A percentile compares a stretch with the other conserved stretches of the same genome.
phyloP scores from a whole-genome alignment of 495 filamentous ascomycete species.

The Penicillium chermesinum region DNA sequence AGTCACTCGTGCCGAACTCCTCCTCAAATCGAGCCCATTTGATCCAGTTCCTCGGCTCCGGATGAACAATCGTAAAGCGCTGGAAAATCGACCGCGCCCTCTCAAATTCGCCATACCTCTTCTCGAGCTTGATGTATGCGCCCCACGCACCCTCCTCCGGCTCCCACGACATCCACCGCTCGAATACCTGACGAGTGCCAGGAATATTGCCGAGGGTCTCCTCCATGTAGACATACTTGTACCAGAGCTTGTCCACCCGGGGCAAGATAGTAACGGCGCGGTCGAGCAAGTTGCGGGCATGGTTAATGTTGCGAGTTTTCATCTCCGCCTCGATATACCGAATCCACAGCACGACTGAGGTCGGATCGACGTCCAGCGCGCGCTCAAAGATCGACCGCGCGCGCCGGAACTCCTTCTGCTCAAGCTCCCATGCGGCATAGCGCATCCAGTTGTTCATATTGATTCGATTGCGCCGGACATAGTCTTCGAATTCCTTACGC shows the following conservation, averaged over 20 bases:
- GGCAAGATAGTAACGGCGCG: slow-evolving; percentile 94
- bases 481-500: slow-evolving; percentile 95
- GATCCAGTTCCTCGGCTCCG: slow-evolving; percentile 95
- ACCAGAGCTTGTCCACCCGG: slow-evolving; percentile 92
- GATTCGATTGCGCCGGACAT: slow-evolving; percentile 89
- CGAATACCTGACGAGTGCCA: slow-evolving; percentile 90
- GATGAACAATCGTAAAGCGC: slow-evolving; percentile 87
- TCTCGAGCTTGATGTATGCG: slow-evolving; percentile 95
- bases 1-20: slow-evolving; percentile 82
- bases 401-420: slow-evolving; percentile 96
- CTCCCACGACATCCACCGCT: slow-evolving; percentile 98
- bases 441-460: slow-evolving; percentile 99
- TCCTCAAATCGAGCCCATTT: slow-evolving; percentile 98
- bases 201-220: slow-evolving; percentile 92
- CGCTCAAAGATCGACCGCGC: slow-evolving; percentile 96
- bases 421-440: slow-evolving; percentile 95
- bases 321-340: slow-evolving; percentile 96
- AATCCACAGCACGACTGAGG: slow-evolving; percentile 76
- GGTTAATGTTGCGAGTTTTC: slow-evolving; percentile 94
- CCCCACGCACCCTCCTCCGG: slow-evolving; percentile 94
- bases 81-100: slow-evolving; percentile 81
- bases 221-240: slow-evolving; percentile 98
- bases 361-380: slow-evolving; percentile 86
- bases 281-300: slow-evolving; percentile 90
- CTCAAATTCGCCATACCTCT: slow-evolving; percentile 85